A percentile compares a stretch with the other conserved stretches of the same genome.
phyloP scores from a whole-genome alignment of 1,284 basidiomycete species.

The Leccinum subspadiceum region DNA sequence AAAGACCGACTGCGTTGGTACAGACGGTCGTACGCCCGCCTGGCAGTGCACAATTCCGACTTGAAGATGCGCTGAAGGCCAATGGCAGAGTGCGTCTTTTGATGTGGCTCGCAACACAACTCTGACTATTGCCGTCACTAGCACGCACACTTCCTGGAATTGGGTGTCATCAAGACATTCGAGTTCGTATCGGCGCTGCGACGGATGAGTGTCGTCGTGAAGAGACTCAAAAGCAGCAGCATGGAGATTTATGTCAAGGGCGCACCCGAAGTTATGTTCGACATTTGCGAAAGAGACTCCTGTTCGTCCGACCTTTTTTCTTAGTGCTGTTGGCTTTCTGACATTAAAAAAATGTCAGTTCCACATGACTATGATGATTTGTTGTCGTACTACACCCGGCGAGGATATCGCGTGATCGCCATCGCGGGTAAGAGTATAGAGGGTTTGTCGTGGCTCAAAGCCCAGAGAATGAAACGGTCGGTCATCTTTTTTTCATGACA shows the following conservation, averaged over 20 bases:
- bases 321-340: conserved; percentile 2
- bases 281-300: conserved; percentile 88
- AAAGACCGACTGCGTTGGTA: conserved; percentile 87
- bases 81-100: conserved; percentile 59
- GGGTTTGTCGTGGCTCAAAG: conserved; percentile 94
- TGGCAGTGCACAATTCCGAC: conserved; percentile 82
- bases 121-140: conserved; percentile 33
- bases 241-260: conserved; percentile 99
- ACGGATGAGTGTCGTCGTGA: conserved; percentile 98
- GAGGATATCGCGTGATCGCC: conserved; percentile 97
- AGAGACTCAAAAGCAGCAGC: conserved; percentile 87
- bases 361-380: conserved; percentile 97
- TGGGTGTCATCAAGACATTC: conserved; percentile 95
- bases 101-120: neutral
- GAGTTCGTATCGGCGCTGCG: conserved; percentile 95
- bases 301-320: conserved; percentile 53
- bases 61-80: conserved; percentile 91
- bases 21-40: conserved; percentile 97
- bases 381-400: conserved; percentile 94
- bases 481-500: conserved; percentile 20
- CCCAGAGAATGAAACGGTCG: conserved; percentile 92
- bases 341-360: conserved; percentile 48
- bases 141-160: conserved; percentile 94
- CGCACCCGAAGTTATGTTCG: conserved; percentile 95
- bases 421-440: conserved; percentile 97